Evolutionary conservation across 768 basidiomycete genomes (phyloP), one percentile per base, ranked within the genome.

Genomic region (Lentinula boryana): DNA sequence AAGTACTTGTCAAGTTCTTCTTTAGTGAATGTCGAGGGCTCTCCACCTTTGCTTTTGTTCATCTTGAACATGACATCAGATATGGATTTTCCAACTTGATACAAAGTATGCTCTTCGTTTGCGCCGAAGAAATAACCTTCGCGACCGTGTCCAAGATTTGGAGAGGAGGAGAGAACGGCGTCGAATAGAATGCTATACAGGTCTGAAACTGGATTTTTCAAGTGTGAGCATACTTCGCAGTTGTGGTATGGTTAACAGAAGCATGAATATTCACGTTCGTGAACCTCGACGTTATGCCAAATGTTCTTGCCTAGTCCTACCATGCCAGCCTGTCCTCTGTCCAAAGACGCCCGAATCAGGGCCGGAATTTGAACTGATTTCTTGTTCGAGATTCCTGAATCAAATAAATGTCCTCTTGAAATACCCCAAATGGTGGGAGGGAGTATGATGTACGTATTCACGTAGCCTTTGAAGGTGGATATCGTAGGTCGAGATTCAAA

Each of bases 231-330:
- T 8, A 36, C 8, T 18, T 7, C 23, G 49, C 9, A 27, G 27
- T 27, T 27, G 27, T 3, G 27, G 27, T 27, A 9, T 31, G 18
- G 48, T 33, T 21, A 15, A 8, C 4, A 16, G 51, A 31, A 35
- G 27, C 8, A 16, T 21, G 15, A 58, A 12, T 27, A 31, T 76
- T 56, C 60, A 84, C 84, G 64, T 48, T 87, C 84, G 41, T 82
- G 71, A 41, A 85, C 75, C 63, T 83, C 67, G 5, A 86, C 81
- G 61, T 84, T 72, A 0, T 80, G 78, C 86, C 85, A 89, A 5
- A 83, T 48, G 57, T 87, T 85, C 65, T 76, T 71, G 1, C 88
- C 87, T 44, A 76, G 65, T 0, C 86, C 85, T 3, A 88, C 72
- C 65, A 84, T 71, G 12, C 84, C 84, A 0, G 76, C 84, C 33